phyloP scores from a whole-genome alignment of 2,329 filamentous ascomycete species.

The Zelopaecilomyces penicillatus region DNA sequence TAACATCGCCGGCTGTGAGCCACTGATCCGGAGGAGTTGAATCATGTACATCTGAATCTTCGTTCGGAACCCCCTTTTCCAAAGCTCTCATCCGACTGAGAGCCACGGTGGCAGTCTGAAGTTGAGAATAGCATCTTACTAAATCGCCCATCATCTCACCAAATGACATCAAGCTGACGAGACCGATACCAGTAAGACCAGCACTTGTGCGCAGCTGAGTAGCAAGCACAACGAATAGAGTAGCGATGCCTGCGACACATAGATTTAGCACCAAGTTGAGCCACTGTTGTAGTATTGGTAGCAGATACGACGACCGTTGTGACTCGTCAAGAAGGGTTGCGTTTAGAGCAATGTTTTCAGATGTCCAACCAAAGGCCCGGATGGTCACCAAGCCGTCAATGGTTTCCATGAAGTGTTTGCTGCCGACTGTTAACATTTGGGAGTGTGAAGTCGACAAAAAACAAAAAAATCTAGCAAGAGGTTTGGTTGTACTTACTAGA shows the following conservation, averaged over 20 bases:
- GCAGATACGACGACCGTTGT: conserved; percentile 9
- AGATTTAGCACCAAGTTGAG: conserved; percentile 7
- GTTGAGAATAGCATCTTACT: conserved; percentile 1
- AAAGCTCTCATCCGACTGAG: conserved; percentile 14
- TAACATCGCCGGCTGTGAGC: conserved; percentile 18
- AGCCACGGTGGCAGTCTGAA: conserved; percentile 9
- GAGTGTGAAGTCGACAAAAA: too few relatives aligned
- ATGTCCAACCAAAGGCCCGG: conserved; percentile 11
- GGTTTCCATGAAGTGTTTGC: conserved; percentile 9
- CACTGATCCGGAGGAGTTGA: conserved; percentile 11
- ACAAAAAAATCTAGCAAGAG: too few relatives aligned
- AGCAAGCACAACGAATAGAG: conserved; percentile 6
- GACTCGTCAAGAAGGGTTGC: conserved; percentile 7
- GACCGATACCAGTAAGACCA: conserved; percentile 1
- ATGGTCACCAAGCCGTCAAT: conserved; percentile 7
- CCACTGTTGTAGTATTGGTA: conserved; percentile 10
- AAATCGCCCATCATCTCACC: conserved; percentile 1
- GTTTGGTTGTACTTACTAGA: conserved; percentile 16
- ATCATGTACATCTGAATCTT: neutral
- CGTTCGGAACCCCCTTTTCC: conserved; percentile 5
- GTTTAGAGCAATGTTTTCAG: conserved; percentile 1
- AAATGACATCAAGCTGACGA: conserved; percentile 4
- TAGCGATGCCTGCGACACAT: conserved; percentile 5
- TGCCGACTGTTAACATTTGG: neutral
- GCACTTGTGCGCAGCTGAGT: conserved; percentile 4